A percentile compares a stretch with the other conserved stretches of the same genome.
phyloP scores from a whole-genome alignment of 257 asterid species.

The Voacanga thouarsii region DNA sequence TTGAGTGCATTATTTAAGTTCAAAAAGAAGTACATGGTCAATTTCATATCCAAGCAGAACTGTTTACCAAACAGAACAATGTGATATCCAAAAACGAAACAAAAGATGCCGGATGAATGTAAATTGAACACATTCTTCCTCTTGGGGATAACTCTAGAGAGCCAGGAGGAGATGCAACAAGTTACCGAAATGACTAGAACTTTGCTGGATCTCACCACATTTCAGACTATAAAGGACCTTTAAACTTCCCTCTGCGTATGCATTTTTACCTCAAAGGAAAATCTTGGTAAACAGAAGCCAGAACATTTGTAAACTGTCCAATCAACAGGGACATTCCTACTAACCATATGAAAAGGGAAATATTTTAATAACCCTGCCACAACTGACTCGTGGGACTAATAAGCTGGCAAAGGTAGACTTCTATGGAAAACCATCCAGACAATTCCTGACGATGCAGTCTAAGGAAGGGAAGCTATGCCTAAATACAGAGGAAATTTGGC shows the following conservation, averaged over 20 bases:
- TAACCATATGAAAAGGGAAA: background rate
- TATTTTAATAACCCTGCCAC: background rate
- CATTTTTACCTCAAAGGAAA: background rate
- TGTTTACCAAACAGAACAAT: background rate
- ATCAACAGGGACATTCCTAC: background rate
- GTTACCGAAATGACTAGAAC: background rate
- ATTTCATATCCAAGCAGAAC: background rate
- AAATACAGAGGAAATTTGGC: background rate
- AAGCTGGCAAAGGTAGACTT: background rate
- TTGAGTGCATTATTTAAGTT: background rate
- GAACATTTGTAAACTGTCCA: background rate
- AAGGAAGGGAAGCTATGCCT: background rate
- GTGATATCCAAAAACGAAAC: background rate
- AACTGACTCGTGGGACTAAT: background rate
- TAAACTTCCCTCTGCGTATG: background rate
- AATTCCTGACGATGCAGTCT: background rate
- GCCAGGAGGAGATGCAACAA: too few species aligned
- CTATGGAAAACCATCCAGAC: background rate
- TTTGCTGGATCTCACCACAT: background rate
- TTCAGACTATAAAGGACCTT: background rate
- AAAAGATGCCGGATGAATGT: background rate
- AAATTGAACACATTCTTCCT: background rate
- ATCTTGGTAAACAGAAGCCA: background rate
- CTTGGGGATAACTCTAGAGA: background rate
- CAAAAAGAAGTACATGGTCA: background rate